Base-by-base conservation (phyloP, 73 alveolate species). In the Paramecium sexaurelia region DNA sequence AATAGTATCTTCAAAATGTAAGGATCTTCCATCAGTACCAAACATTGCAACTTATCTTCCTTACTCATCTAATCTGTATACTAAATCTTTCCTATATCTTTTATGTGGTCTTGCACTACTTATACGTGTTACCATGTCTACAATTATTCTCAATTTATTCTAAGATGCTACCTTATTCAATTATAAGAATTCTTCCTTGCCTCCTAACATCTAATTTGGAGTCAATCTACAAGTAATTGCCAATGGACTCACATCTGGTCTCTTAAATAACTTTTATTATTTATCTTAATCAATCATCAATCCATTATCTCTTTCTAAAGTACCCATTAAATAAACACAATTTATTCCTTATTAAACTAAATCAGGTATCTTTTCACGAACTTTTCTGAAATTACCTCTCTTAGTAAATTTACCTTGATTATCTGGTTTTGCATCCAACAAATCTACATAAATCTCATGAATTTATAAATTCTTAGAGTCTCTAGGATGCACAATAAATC, bases 361-460 rank as follows among this genome's bases (percentile, higher is more conserved):
- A 47, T 85, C 92, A 33, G 91, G 95, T 39, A 98, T 91, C 78
- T 97, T 93, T 29, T 95, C 92, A 56, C 93, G 96, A 24, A 98
- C 98, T 66, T 87, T 88, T 61, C 91, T 82, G 92, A 98, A 97
- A 90, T 92, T 92, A 13, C 99, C 99, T 94, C 99, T 91, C 93
- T 95, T 90, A 13, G 86, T 75, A 37, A 97, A 71, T 73, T 61
- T 75, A 2, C 99, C 99, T 7, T 97, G 68, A 17, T 94, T 92
- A 87, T 98, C 99, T 10, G 95, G 93, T 13, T 92, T 92, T 6
- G 99, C 99, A 55, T 94, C 96, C 55, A 96, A 92, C 84, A 93
- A 92, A 93, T 98, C 99, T 75, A 98, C 97, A 75, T 95, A 94
- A 27, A 98, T 97, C 89, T 98, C 99, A 92, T 98, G 99, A 61